Percentiles rank a stretch among this genome's conserved stretches.
Conservation (phyloP, 1,284 basidiomycete species). For the Xerocomus cyaneibrunnescens region DNA sequence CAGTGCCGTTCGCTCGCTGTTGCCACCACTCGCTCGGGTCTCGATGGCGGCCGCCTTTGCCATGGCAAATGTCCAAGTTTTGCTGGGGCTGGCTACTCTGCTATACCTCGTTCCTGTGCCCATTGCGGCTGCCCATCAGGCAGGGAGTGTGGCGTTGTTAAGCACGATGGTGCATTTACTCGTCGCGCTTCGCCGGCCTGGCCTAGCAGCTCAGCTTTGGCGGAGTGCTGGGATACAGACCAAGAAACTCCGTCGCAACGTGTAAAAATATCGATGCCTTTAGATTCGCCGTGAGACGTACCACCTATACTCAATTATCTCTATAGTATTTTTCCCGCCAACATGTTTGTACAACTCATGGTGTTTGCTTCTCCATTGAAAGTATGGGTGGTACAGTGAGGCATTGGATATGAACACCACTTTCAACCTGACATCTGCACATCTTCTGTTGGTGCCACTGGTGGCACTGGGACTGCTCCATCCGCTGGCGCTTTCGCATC, state of each 20-base stretch:
- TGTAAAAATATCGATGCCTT: background rate
- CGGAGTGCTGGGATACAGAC: conserved; percentile 37
- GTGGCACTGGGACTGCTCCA: conserved; percentile 38
- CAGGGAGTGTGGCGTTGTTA: conserved; percentile 86
- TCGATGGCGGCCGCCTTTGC: conserved; percentile 71
- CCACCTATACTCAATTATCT: conserved; percentile 29
- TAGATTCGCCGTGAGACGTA: conserved; percentile 12
- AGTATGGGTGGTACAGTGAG: conserved; percentile 9
- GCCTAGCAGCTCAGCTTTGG: conserved; percentile 66
- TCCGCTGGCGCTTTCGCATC: conserved; percentile 55
- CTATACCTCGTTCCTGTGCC: conserved; percentile 93
- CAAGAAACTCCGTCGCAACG: conserved; percentile 15
- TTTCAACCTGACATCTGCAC: conserved; percentile 75
- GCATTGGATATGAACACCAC: conserved; percentile 17
- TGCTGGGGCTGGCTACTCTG: conserved; percentile 89
- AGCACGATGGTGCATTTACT: conserved; percentile 83
- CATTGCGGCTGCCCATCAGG: conserved; percentile 92
- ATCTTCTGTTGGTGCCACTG: conserved; percentile 50
- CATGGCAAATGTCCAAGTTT: conserved; percentile 85
- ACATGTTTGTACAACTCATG: background rate
- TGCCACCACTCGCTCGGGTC: conserved; percentile 69
- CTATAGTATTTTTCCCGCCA: conserved; percentile 3
- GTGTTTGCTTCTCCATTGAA: conserved; percentile 6
- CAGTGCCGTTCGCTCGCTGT: conserved; percentile 51
- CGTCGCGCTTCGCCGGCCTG: conserved; percentile 71